Conservation (phyloP, 805 yeast species). For the Wickerhamiella qilinensis region DNA sequence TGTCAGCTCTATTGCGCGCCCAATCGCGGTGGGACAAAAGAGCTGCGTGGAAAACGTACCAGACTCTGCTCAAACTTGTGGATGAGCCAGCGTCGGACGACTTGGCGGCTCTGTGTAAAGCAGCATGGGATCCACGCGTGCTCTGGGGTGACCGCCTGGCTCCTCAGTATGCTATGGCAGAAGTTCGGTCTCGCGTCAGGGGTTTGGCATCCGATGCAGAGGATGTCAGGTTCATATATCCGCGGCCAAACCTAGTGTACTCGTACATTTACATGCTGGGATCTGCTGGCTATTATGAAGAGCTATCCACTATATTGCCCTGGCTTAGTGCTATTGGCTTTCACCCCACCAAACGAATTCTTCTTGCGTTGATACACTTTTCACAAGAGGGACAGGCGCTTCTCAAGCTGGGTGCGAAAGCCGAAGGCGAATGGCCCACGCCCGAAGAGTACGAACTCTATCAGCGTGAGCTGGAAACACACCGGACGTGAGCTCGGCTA, state of each 20-base stretch:
- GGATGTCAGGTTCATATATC: slow-evolving; percentile 24
- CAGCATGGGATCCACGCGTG: slow-evolving; percentile 24
- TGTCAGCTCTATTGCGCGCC: slow-evolving; percentile 6
- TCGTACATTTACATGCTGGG: slow-evolving; percentile 36
- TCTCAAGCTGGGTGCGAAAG: slow-evolving; percentile 13
- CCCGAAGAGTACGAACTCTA: slow-evolving; percentile 14
- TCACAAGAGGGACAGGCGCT: slow-evolving; percentile 18
- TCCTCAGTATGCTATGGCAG: slow-evolving; percentile 42
- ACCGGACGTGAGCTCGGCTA: no score
- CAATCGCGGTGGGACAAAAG: slow-evolving; percentile 6
- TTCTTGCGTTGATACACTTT: slow-evolving; percentile 25
- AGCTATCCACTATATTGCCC: slow-evolving; percentile 31
- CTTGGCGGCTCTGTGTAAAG: slow-evolving; percentile 32
- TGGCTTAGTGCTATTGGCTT: slow-evolving; percentile 38
- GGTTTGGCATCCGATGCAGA: slow-evolving; percentile 12
- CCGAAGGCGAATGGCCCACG: slow-evolving; percentile 19
- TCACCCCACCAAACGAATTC: slow-evolving; percentile 26
- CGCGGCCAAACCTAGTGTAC: slow-evolving; percentile 33
- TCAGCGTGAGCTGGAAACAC: neutral
- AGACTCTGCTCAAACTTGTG: slow-evolving; percentile 10
- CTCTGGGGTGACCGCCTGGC: slow-evolving; percentile 39
- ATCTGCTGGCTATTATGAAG: slow-evolving; percentile 30
- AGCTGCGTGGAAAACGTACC: slow-evolving; percentile 22
- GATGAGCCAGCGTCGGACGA: slow-evolving; percentile 19
- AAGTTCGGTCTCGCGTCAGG: slow-evolving; percentile 30